Evolutionary conservation across 2,329 filamentous ascomycete genomes (phyloP).

Genomic region (Penicillium sp.): DNA sequence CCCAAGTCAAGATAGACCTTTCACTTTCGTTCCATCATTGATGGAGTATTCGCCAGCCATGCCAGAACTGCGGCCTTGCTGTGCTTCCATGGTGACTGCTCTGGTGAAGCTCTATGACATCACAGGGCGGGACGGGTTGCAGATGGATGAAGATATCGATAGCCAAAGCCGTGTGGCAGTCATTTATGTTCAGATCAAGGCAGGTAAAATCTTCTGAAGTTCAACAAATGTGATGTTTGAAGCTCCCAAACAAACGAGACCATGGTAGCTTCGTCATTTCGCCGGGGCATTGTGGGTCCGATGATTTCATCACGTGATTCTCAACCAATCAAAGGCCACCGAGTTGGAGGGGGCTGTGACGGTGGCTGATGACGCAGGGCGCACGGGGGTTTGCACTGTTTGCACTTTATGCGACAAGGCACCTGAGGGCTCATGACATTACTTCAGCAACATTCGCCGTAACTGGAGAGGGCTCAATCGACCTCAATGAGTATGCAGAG

Average conservation of each 20-base stretch:
- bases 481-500: no score
- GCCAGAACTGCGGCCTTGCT: not conserved
- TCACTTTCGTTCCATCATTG: not conserved
- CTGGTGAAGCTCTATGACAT: constrained; percentile 4
- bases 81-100: not conserved
- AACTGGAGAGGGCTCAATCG: no score
- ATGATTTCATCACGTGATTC: not conserved
- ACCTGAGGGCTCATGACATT: no score
- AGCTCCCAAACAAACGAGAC: not conserved
- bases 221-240: not conserved
- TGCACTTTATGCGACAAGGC: not conserved
- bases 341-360: not conserved
- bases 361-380: not conserved
- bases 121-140: not conserved
- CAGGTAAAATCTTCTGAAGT: not conserved
- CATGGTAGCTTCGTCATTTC: not conserved
- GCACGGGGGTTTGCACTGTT: not conserved
- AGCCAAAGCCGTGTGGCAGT: not conserved
- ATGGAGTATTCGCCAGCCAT: not conserved
- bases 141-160: not conserved
- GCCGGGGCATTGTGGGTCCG: not conserved
- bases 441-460: no score
- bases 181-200: no score
- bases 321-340: not conserved
- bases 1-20: not conserved